Evolutionary conservation across 305 asterid species (phyloP).

Genomic region (Plantago coronopus): DNA sequence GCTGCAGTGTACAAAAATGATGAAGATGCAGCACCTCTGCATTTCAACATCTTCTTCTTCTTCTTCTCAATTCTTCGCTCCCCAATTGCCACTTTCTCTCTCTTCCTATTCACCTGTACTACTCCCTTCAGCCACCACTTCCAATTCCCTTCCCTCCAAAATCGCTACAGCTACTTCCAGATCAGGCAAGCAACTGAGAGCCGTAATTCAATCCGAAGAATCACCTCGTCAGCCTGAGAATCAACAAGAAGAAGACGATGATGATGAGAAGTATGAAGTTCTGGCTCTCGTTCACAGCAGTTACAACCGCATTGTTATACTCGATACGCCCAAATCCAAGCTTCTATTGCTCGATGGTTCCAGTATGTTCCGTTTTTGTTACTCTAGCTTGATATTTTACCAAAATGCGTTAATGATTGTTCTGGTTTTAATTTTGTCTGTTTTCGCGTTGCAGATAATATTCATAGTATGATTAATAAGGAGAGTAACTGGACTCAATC

Average conservation of each 20-base stretch:
- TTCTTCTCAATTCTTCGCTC: background rate
- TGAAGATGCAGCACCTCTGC: background rate
- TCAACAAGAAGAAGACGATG: conserved; percentile 23
- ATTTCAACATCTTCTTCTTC: background rate
- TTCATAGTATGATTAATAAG: conserved; percentile 62
- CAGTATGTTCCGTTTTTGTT: conserved; percentile 30
- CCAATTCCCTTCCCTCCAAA: background rate
- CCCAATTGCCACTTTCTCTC: background rate
- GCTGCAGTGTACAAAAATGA: background rate
- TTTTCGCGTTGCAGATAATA: conserved; percentile 48
- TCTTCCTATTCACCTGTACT: background rate
- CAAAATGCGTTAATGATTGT: too few relatives aligned
- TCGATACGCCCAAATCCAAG: conserved; percentile 57
- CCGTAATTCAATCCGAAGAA: background rate
- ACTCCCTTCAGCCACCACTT: background rate
- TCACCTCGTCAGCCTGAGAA: background rate
- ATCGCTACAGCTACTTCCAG: background rate
- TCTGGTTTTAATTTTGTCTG: background rate
- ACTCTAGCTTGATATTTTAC: background rate
- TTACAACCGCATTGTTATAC: conserved; percentile 54
- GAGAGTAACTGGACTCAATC: conserved; percentile 63
- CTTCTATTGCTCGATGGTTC: conserved; percentile 65
- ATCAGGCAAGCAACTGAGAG: background rate
- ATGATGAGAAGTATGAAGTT: conserved; percentile 39
- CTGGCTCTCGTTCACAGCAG: conserved; percentile 30